Conservation (phyloP, 768 basidiomycete genomes). For the Cytidiella melzeri region DNA sequence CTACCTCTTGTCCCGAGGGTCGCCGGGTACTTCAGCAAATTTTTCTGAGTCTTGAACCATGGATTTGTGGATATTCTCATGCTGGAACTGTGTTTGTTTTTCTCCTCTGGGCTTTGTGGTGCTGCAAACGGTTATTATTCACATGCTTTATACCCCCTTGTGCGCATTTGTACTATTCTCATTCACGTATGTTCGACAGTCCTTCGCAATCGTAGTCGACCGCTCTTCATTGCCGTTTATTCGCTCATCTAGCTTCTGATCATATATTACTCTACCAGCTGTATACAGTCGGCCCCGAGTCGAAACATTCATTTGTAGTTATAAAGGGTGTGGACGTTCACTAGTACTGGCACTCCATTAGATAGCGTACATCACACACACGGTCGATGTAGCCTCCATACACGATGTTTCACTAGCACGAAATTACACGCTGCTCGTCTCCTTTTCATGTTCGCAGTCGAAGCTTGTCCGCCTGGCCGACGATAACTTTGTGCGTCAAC, state of each 20-base stretch:
- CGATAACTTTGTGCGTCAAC: not conserved
- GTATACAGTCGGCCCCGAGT: constrained; percentile 2
- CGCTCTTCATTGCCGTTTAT: not conserved
- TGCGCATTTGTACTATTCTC: constrained; percentile 8
- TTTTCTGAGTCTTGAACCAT: constrained; percentile 25
- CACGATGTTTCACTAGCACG: not conserved
- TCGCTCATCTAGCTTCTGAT: not conserved
- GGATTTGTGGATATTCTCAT: constrained; percentile 15
- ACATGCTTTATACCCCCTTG: constrained; percentile 9
- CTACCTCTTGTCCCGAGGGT: constrained; percentile 40
- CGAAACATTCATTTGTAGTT: constrained; percentile 3
- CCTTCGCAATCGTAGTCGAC: not conserved
- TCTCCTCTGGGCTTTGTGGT: not conserved
- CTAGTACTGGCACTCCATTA: constrained; percentile 10
- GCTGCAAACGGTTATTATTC: constrained; percentile 1
- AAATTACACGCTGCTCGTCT: not conserved
- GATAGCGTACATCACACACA: constrained; percentile 15
- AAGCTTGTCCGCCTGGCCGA: not conserved
- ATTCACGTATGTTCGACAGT: constrained; percentile 8
- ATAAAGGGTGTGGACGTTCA: constrained; percentile 6
- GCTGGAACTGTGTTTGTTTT: not conserved
- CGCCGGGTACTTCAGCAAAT: constrained; percentile 41
- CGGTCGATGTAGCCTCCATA: constrained; percentile 12
- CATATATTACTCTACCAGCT: constrained; percentile 1
- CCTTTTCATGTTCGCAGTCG: not conserved